Percentiles rank a stretch among this genome's conserved stretches.
Conservation (phyloP, 805 yeast species). For the Scheffersomyces coipomensis region DNA sequence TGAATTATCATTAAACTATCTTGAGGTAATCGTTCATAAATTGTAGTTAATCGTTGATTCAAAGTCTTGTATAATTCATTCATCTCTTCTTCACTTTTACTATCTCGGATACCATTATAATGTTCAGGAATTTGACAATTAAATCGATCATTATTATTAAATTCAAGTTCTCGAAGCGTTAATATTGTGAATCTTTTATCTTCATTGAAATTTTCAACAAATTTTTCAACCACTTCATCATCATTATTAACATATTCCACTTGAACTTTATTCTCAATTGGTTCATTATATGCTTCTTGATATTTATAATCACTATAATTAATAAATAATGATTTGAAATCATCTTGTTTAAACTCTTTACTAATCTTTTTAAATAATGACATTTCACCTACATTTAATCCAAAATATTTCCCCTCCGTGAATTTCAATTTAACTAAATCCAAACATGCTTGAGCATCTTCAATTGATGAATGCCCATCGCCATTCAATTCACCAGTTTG, state of each 20-base stretch:
- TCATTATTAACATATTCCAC: slow-evolving; percentile 53
- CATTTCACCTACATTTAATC: slow-evolving; percentile 34
- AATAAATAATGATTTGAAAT: slow-evolving; percentile 16
- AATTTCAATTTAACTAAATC: slow-evolving; percentile 73
- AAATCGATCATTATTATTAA: slow-evolving; percentile 19
- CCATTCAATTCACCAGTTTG: slow-evolving; percentile 65
- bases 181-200: slow-evolving; percentile 50
- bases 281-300: slow-evolving; percentile 14
- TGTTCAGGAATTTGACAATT: slow-evolving; percentile 21
- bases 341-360: background rate
- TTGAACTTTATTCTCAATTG: slow-evolving; percentile 13
- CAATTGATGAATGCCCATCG: slow-evolving; percentile 73
- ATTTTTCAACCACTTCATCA: slow-evolving; percentile 51
- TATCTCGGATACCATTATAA: slow-evolving; percentile 16
- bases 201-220: slow-evolving; percentile 32
- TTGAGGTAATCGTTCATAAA: slow-evolving; percentile 55
- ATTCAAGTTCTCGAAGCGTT: slow-evolving; percentile 60
- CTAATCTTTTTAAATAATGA: slow-evolving; percentile 22
- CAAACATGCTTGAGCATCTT: slow-evolving; percentile 80
- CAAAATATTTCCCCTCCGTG: slow-evolving; percentile 64
- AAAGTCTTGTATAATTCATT: slow-evolving; percentile 26
- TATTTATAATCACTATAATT: slow-evolving; percentile 21
- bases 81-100: slow-evolving; percentile 5
- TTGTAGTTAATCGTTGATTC: slow-evolving; percentile 41
- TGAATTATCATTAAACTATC: slow-evolving; percentile 60